A percentile compares a stretch with the other conserved stretches of the same genome.
phyloP scores from a whole-genome alignment of 306 rosid species.

The Cyamopsis tetragonoloba region DNA sequence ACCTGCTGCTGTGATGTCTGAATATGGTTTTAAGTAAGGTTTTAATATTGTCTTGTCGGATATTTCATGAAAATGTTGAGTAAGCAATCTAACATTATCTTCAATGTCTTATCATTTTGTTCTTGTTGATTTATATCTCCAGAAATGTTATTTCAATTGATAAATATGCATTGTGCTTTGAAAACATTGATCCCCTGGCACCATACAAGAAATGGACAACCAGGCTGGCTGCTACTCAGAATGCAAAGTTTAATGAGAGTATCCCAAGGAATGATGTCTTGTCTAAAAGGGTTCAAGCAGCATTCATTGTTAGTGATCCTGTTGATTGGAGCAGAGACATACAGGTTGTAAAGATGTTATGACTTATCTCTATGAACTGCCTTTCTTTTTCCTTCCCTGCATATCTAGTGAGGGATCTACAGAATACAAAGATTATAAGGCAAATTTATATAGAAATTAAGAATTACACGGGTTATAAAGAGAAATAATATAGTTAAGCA shows the following conservation, averaged over 20 bases:
- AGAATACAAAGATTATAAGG: slow-evolving; percentile 20
- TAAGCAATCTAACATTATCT: not conserved
- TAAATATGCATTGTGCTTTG: slow-evolving; percentile 75
- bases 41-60: slow-evolving; percentile 17
- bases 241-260: slow-evolving; percentile 28
- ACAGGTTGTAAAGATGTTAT: slow-evolving; percentile 49
- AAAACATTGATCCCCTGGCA: slow-evolving; percentile 79
- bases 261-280: slow-evolving; percentile 36
- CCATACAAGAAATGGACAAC: slow-evolving; percentile 79
- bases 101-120: not conserved
- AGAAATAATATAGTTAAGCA: not conserved
- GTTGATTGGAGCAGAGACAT: slow-evolving; percentile 97
- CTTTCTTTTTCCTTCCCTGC: not conserved
- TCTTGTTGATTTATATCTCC: slow-evolving; percentile 26
- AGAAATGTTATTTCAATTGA: slow-evolving; percentile 83
- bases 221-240: slow-evolving; percentile 28
- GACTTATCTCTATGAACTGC: not conserved
- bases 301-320: slow-evolving; percentile 79
- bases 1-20: slow-evolving; percentile 84
- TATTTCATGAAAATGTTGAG: not conserved
- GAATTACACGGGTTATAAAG: slow-evolving; percentile 3
- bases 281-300: slow-evolving; percentile 75
- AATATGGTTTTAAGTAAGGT: slow-evolving; percentile 80
- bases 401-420: slow-evolving; percentile 30
- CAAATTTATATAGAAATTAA: slow-evolving; percentile 8